phyloP scores from a whole-genome alignment of 2,329 filamentous ascomycete genomes.

The Cladophialophora carrionii region DNA sequence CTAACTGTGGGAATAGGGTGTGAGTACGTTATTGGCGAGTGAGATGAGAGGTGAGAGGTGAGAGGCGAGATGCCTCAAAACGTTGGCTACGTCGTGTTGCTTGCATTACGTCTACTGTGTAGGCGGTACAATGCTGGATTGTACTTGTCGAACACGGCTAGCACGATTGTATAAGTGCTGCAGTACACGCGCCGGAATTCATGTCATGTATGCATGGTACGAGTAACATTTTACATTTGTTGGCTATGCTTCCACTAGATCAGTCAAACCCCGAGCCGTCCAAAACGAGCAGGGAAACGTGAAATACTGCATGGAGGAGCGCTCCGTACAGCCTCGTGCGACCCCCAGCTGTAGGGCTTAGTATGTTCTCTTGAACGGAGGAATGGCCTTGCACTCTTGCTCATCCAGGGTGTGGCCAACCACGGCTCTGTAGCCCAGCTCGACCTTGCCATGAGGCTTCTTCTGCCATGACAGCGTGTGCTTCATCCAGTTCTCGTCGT shows the following conservation, averaged over 20 bases:
- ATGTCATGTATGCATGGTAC: constrained; percentile 1
- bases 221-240: constrained; percentile 14
- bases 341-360: constrained; percentile 40
- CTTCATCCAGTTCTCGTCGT: constrained; percentile 99
- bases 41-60: background rate
- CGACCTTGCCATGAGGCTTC: constrained; percentile 81
- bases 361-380: constrained; percentile 80
- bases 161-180: background rate
- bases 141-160: background rate
- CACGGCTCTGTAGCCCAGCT: constrained; percentile 84
- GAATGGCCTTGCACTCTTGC: constrained; percentile 92
- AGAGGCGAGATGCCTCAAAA: background rate
- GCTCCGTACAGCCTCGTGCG: background rate
- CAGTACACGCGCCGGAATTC: background rate
- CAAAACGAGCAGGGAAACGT: background rate
- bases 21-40: constrained; percentile 64
- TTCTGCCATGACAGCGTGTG: constrained; percentile 97
- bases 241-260: constrained; percentile 9
- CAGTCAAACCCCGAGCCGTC: background rate
- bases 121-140: background rate
- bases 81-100: background rate
- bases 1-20: constrained; percentile 54
- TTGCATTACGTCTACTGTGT: no score
- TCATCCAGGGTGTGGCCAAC: constrained; percentile 84
- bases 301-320: background rate